Evolutionary conservation across 306 rosid species (phyloP).

Genomic region (Elaeagnus macrophylla): DNA sequence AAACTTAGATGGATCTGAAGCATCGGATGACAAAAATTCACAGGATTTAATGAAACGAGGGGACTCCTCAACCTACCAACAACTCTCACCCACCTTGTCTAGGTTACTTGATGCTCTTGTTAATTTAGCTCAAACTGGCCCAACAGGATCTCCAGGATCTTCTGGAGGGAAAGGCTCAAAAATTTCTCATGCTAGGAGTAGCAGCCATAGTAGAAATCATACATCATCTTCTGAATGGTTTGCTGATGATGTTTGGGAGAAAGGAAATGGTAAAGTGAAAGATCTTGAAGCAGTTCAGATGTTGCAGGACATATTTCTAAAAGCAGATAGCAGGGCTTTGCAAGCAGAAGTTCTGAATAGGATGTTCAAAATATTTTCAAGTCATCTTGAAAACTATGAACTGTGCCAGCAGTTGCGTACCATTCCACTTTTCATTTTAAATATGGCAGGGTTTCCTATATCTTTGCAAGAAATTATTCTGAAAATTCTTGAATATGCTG

Average conservation of each 20-base stretch:
- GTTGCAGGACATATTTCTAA: conserved; percentile 96
- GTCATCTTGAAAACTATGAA: conserved; percentile 89
- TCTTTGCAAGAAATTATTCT: conserved; percentile 79
- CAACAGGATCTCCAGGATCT: conserved; percentile 44
- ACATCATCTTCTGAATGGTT: conserved; percentile 64
- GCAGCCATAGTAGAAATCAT: conserved; percentile 55
- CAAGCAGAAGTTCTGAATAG: conserved; percentile 96
- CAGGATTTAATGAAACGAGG: conserved; percentile 41
- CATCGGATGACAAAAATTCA: conserved; percentile 24
- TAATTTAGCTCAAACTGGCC: conserved; percentile 87
- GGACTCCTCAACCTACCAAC: conserved; percentile 33
- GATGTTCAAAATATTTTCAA: conserved; percentile 88
- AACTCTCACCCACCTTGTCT: conserved; percentile 62
- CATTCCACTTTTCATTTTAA: conserved; percentile 90
- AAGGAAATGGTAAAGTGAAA: conserved; percentile 76
- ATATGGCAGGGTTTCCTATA: conserved; percentile 86
- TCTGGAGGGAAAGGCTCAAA: conserved; percentile 57
- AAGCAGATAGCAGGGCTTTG: conserved; percentile 68
- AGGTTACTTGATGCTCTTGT: conserved; percentile 98
- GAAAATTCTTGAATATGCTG: conserved; percentile 99
- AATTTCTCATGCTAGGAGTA: conserved; percentile 55
- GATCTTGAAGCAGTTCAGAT: conserved; percentile 99
- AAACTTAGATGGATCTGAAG: conserved; percentile 38
- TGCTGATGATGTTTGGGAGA: conserved; percentile 87
- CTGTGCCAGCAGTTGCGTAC: conserved; percentile 91